phyloP scores from a whole-genome alignment of 1,139 yeast species.

The Diutina rugosa region DNA sequence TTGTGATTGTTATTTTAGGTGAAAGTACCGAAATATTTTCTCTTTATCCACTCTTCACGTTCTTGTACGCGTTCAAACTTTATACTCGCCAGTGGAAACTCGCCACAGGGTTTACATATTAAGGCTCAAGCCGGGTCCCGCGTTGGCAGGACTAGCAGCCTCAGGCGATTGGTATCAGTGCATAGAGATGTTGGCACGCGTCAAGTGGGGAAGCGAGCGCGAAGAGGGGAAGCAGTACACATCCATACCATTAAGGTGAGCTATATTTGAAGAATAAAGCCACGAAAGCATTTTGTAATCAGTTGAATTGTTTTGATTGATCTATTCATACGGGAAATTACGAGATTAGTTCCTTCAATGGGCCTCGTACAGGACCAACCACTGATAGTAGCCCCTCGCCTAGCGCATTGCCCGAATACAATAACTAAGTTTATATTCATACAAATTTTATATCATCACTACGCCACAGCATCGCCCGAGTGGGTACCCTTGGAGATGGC shows the following conservation, averaged over 20 bases:
- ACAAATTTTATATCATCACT: background rate
- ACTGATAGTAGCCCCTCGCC: no score
- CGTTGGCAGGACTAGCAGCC: no score
- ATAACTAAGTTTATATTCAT: background rate
- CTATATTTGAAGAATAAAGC: no score
- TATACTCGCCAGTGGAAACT: background rate
- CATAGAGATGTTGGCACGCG: background rate
- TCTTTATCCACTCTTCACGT: no score
- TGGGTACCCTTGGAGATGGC: conserved; percentile 20
- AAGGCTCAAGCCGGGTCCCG: no score
- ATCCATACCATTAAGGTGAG: no score
- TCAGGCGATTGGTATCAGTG: background rate
- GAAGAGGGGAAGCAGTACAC: background rate
- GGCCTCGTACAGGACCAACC: no score
- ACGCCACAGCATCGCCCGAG: background rate
- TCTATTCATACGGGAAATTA: background rate
- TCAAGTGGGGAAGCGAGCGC: background rate
- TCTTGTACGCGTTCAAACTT: no score
- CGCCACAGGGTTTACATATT: background rate
- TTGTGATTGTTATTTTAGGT: no score
- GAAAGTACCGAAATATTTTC: background rate
- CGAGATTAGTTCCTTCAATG: background rate
- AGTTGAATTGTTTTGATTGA: no score
- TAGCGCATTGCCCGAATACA: no score
- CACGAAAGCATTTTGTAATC: no score